These are phyloP conservation scores for Ceratocystis huliohia DNA, from an alignment of 2,329 filamentous ascomycete species.

Conservation along the genomic window DNA sequence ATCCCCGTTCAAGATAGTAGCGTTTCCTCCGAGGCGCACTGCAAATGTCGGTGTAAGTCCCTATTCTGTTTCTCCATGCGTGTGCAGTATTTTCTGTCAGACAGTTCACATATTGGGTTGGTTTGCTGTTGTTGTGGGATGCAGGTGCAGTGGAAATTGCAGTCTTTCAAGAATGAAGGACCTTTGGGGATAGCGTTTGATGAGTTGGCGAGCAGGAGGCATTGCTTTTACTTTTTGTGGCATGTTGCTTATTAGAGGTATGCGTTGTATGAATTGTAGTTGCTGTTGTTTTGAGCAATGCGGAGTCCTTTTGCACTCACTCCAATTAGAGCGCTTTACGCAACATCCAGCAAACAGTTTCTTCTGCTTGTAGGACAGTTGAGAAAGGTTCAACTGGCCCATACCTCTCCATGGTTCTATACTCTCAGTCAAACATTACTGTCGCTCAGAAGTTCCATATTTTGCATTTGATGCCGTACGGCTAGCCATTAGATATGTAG, in stretches of 20 bases:
- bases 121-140: neutral
- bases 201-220: neutral
- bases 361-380: neutral
- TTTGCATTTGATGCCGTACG: neutral
- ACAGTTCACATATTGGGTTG: no score
- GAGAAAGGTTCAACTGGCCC: neutral
- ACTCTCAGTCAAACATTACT: no score
- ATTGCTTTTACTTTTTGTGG: neutral
- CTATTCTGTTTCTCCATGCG: no score
- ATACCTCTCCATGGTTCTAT: neutral
- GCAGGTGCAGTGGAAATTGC: neutral
- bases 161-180: no score
- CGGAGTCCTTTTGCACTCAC: neutral
- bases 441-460: neutral
- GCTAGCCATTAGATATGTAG: neutral
- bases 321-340: neutral
- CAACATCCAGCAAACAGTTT: neutral
- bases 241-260: neutral
- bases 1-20: no score
- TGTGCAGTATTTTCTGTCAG: no score
- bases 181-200: neutral
- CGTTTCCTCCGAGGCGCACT: no score
- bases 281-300: neutral
- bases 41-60: no score
- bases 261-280: neutral